Base-by-base conservation (phyloP, 2,329 filamentous ascomycete species). In the Colletotrichum simmondsii region DNA sequence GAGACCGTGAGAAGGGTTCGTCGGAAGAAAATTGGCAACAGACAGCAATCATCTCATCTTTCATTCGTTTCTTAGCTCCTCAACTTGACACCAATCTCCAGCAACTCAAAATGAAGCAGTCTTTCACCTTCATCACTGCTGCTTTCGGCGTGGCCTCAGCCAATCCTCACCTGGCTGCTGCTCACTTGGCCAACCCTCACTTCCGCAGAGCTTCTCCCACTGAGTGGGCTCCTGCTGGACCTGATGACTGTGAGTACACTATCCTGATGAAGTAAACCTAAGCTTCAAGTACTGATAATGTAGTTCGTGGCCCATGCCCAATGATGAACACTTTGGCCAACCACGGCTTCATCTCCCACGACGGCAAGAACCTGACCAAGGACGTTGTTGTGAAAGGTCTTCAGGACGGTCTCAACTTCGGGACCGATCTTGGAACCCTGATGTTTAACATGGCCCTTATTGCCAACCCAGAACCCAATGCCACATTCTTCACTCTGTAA, bases 241-340 rank as follows among this genome's bases (percentile, higher is more conserved):
- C 73, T 1, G 60, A 65, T 35, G 67, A 71, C 22, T 68, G 67
- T 75, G 49, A 1, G 67, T 54, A 24, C n/a, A 28, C 1, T n/a
- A 14, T 4, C 0, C 3, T 16, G 14, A 7, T 10, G 24, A 11
- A 2, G 5, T 0, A 11, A 3, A 14, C 26, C 12, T 16, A 4
- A 4, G 26, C 1, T 2, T 35, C 5, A 19, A 32, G 5, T 6
- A 3, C 46, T 71, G 1, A 75, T 26, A 4, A 19, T 46, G 12
- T 30, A 84, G 81, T 82, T 24, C 80, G 83, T 19, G 81, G 82
- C 0, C 86, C 87, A 28, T 89, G 87, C 70, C 86, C 87, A 1
- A 86, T 87, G 82, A 79, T 88, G 68, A 89, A 89, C 76, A 83
- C 86, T 0, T 78, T 89, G n/a, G 84, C 86, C 5, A 89, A 88